Evolutionary conservation across 2,329 filamentous ascomycete species (phyloP), one percentile per base, ranked within the genome.

Genomic region (Sordariomycetes sp.): DNA sequence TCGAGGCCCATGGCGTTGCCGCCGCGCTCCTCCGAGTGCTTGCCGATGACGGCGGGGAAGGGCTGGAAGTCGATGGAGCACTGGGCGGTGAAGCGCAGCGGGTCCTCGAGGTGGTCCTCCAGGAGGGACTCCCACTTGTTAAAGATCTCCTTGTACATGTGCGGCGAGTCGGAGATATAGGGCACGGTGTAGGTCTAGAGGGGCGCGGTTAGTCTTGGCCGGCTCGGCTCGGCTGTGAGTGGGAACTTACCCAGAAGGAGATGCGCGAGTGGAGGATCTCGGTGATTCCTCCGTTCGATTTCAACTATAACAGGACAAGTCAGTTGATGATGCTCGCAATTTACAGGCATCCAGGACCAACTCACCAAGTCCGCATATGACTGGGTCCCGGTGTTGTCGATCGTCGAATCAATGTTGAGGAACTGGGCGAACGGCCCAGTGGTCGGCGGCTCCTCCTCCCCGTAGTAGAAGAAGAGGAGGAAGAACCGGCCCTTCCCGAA

Each of bases 401-500:
- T 22, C 2, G 64, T 55, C 1, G 65, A 57, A 0, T 61, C 57
- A 24, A 73, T 67, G 2, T 66, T 65, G 24, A 72, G 58, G 46
- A 72, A 70, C 28, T 68, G 62, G 16, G 67, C 67, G 20, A 72
- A 69, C 3, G 52, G 65, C 58, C 10, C 65, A 55, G 28, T 61
- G 12, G 60, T 67, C 11, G 72, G 71, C 3, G 67, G 68, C 11
- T 58, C 62, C 3, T 67, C 63, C 1, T 65, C 69, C 24, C 69
- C 63, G 57, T 72, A 72, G 61, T 70, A 72, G 60, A 67, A 69
- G 60, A 69, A 72, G 11, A 71, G 55, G 24, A 68, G 58, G n/a
- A 64, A 65, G n/a, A 65, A 55, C 54, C 63, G 60, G 12, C 64
- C 58, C 24, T 58, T 61, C 7, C 61, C 61, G 3, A 65, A 32